These are phyloP conservation scores for Erodium texanum DNA, from an alignment of 441 rosid species.

Conservation along the genomic window DNA sequence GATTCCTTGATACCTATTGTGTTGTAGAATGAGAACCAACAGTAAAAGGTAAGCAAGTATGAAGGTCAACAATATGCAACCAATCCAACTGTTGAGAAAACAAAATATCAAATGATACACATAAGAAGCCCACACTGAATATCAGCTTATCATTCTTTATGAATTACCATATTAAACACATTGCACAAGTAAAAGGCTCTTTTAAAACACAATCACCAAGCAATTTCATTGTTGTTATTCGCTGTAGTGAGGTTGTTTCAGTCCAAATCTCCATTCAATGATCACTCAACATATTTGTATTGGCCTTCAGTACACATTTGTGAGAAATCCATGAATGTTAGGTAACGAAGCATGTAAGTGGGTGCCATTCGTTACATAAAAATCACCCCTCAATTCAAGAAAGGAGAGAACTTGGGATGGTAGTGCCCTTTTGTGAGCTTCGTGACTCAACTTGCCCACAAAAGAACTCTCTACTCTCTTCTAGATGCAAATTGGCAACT, in stretches of 20 bases:
- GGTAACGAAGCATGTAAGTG: too few species aligned
- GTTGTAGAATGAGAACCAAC: not conserved
- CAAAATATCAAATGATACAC: not conserved
- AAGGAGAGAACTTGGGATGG: too few species aligned
- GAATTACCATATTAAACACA: not conserved
- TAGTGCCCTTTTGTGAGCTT: too few species aligned
- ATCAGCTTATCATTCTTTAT: not conserved
- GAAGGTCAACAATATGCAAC: not conserved
- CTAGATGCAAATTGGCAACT: too few species aligned
- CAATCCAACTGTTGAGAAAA: not conserved
- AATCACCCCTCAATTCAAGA: too few species aligned
- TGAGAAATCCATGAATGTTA: too few species aligned
- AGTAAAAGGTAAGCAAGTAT: not conserved
- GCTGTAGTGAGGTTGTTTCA: not conserved
- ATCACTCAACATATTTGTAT: too few species aligned
- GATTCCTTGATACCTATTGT: slow-evolving; percentile 87
- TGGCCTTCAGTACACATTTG: too few species aligned
- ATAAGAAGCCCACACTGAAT: not conserved
- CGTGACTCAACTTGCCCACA: too few species aligned
- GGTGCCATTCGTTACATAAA: too few species aligned
- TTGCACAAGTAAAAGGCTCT: not conserved
- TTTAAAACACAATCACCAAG: not conserved
- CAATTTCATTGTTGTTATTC: not conserved
- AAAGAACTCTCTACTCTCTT: too few species aligned
- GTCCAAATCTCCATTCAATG: not conserved